Percentiles rank a stretch among this genome's conserved stretches.
These are phyloP conservation scores for Collybiopsis confluens DNA, from an alignment of 768 basidiomycete species.

Conservation along the genomic window DNA sequence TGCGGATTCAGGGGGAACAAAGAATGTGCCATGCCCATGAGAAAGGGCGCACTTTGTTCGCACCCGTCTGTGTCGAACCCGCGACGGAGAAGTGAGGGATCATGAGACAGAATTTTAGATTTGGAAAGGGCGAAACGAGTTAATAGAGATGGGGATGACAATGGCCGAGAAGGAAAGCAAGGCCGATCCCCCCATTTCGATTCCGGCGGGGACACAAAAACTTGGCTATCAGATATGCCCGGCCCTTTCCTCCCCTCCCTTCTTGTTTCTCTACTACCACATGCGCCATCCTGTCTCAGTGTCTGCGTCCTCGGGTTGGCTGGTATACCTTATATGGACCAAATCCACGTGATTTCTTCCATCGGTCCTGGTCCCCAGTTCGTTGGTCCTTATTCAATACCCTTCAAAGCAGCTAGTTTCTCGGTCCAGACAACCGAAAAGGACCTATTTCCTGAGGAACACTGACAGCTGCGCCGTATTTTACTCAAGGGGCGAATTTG, in stretches of 20 bases:
- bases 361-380: no score
- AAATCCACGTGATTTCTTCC: no score
- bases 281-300: no score
- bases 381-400: no score
- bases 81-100: neutral
- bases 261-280: neutral
- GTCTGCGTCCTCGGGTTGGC: no score
- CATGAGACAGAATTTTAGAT: neutral
- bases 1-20: no score
- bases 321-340: no score
- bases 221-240: no score
- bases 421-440: neutral
- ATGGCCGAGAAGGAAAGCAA: constrained; percentile 7
- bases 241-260: no score
- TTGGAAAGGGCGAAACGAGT: neutral
- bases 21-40: neutral
- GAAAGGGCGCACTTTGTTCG: neutral
- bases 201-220: constrained; percentile 3
- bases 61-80: neutral
- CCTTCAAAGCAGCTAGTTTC: no score
- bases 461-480: no score
- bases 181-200: constrained; percentile 8
- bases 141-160: constrained; percentile 1
- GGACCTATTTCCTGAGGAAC: neutral
- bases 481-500: no score